Evolutionary conservation across 2,329 filamentous ascomycete genomes (phyloP).

Genomic region (Fusarium ambrosium): DNA sequence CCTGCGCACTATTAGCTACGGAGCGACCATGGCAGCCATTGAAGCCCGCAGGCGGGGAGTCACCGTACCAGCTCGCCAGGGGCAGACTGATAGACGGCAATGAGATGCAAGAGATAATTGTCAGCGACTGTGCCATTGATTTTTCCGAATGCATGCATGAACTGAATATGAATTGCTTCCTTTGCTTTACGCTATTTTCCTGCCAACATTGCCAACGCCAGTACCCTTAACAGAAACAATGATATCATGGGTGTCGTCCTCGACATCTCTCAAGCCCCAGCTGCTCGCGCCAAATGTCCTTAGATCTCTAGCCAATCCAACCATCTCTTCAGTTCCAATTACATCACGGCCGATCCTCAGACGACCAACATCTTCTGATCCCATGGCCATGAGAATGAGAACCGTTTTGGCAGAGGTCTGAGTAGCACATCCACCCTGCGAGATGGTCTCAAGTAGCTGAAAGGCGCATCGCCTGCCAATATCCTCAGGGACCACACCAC

Average conservation of each 20-base stretch:
- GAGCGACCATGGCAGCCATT: conserved; percentile 66
- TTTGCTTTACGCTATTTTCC: conserved; percentile 77
- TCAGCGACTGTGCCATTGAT: conserved; percentile 5
- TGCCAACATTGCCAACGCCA: conserved; percentile 93
- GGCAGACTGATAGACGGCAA: conserved; percentile 40
- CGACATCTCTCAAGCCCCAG: conserved; percentile 87
- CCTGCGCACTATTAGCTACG: conserved; percentile 68
- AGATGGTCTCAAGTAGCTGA: conserved; percentile 87
- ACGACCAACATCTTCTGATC: conserved; percentile 92
- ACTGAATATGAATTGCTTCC: conserved; percentile 38
- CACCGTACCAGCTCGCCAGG: conserved; percentile 36
- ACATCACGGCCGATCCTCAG: conserved; percentile 85
- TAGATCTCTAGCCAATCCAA: conserved; percentile 86
- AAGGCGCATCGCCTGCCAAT: conserved; percentile 90
- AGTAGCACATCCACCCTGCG: conserved; percentile 85
- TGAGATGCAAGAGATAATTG: conserved; percentile 15
- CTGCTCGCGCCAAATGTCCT: conserved; percentile 89
- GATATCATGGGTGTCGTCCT: conserved; percentile 77
- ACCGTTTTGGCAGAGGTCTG: conserved; percentile 79
- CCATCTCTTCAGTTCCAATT: conserved; percentile 82
- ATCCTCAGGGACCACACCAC: conserved; percentile 89
- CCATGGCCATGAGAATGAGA: conserved; percentile 96
- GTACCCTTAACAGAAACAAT: conserved; percentile 92
- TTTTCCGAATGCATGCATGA: conserved; percentile 5
- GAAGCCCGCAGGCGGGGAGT: conserved; percentile 58